Evolutionary conservation across 2,329 filamentous ascomycete genomes (phyloP).

Genomic region (Penicillium sp.): DNA sequence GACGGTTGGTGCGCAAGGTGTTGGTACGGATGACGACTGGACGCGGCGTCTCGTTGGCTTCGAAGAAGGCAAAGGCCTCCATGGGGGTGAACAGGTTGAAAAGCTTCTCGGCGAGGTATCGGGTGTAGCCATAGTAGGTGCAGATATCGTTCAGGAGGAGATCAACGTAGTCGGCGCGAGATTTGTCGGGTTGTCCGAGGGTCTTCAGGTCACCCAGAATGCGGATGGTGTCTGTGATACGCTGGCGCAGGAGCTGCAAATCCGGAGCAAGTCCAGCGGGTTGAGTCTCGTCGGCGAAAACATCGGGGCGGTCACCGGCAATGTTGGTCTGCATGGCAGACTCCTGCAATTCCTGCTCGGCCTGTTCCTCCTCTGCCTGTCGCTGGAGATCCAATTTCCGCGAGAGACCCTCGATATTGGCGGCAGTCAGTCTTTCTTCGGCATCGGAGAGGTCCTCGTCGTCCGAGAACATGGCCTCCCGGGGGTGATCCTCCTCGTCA

Average conservation of each 20-base stretch:
- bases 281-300: slow-evolving; percentile 62
- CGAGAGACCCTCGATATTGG: slow-evolving; percentile 92
- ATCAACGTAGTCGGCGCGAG: slow-evolving; percentile 82
- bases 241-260: slow-evolving; percentile 80
- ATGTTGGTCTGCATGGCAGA: slow-evolving; percentile 92
- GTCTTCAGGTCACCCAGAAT: slow-evolving; percentile 87
- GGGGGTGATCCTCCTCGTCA: slow-evolving; percentile 61
- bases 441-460: slow-evolving; percentile 87
- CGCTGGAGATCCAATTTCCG: slow-evolving; percentile 77
- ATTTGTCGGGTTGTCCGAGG: slow-evolving; percentile 75
- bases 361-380: slow-evolving; percentile 77
- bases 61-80: slow-evolving; percentile 97
- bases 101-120: slow-evolving; percentile 93
- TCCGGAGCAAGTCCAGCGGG: slow-evolving; percentile 73
- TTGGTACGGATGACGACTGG: slow-evolving; percentile 97
- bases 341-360: slow-evolving; percentile 82
- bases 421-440: slow-evolving; percentile 88
- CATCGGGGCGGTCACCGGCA: slow-evolving; percentile 69
- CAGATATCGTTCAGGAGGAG: slow-evolving; percentile 91
- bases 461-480: slow-evolving; percentile 84
- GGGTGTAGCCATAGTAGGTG: slow-evolving; percentile 94
- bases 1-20: slow-evolving; percentile 75
- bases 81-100: slow-evolving; percentile 88
- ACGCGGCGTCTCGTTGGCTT: slow-evolving; percentile 93
- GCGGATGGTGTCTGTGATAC: slow-evolving; percentile 91